These are phyloP conservation scores for Gaertneriomyces semiglobifer DNA, from an alignment of 192 early-diverging fungal genomes.

Conservation along the genomic window DNA sequence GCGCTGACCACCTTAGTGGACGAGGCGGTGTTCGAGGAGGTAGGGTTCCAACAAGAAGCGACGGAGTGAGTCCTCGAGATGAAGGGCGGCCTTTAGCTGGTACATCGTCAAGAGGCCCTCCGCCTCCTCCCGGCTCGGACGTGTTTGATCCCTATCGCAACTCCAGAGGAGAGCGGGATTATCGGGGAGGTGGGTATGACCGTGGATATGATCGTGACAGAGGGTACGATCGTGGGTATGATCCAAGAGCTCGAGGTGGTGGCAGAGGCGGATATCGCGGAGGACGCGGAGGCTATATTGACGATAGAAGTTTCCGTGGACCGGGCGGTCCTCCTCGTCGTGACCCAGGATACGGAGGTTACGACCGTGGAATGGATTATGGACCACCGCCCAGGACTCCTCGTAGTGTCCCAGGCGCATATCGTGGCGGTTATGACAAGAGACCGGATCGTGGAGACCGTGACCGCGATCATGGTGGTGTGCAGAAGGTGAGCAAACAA, in stretches of 20 bases:
- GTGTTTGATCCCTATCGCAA: not conserved
- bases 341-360: not conserved
- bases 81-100: constrained; percentile 1
- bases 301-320: not conserved
- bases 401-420: not conserved
- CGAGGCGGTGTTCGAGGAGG: not conserved
- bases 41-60: constrained; percentile 6
- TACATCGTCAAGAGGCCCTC: not conserved
- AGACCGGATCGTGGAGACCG: constrained; percentile 14
- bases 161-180: constrained; percentile 7
- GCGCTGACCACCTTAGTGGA: constrained; percentile 6
- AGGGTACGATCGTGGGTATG: too few relatives aligned
- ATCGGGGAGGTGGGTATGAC: constrained; percentile 6
- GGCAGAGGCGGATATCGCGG: constrained; percentile 11
- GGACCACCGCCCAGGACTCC: not conserved
- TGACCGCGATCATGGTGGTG: not conserved
- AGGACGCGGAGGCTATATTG: constrained; percentile 8
- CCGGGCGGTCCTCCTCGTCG: not conserved
- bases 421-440: constrained; percentile 15
- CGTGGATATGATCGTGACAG: constrained; percentile 10
- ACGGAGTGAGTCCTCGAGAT: constrained; percentile 1
- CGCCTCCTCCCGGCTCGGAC: constrained; percentile 1
- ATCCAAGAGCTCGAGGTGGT: not conserved
- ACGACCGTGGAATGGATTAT: not conserved
- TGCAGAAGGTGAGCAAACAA: constrained; percentile 2